phyloP scores from a whole-genome alignment of 2,329 filamentous ascomycete genomes.

The Diplocarpon mali region DNA sequence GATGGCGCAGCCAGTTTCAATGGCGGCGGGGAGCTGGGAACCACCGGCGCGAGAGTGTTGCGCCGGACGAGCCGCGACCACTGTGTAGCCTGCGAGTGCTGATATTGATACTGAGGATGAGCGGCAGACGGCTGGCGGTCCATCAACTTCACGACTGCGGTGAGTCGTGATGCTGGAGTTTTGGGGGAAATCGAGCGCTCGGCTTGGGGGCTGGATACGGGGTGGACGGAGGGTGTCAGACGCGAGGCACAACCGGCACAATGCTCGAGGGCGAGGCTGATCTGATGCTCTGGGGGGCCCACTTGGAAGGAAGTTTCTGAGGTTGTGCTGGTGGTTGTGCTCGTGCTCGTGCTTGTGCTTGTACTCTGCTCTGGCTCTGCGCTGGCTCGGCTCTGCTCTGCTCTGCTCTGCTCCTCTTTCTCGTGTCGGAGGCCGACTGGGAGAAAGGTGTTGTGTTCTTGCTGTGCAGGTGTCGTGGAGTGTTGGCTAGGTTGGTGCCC shows the following conservation, averaged over 20 bases:
- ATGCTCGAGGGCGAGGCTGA: background rate
- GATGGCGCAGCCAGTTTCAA: constrained; percentile 21
- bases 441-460: no score
- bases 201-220: background rate
- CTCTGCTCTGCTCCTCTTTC: background rate
- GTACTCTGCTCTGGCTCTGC: background rate
- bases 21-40: constrained; percentile 18
- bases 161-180: constrained; percentile 12
- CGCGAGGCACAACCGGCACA: constrained; percentile 4
- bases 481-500: no score
- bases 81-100: constrained; percentile 20
- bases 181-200: no score
- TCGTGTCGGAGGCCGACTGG: no score
- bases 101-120: constrained; percentile 29
- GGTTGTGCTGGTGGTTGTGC: no score
- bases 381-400: background rate
- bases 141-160: constrained; percentile 25
- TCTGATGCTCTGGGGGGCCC: background rate
- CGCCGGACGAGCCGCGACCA: constrained; percentile 28
- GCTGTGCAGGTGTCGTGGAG: no score
- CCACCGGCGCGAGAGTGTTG: constrained; percentile 24
- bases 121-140: constrained; percentile 25
- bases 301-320: no score
- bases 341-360: background rate
- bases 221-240: background rate